A percentile compares a stretch with the other conserved stretches of the same genome.
Evolutionary conservation across 352 stramenopile genomes (phyloP).

Genomic region (Saprolegnia parasitica): DNA sequence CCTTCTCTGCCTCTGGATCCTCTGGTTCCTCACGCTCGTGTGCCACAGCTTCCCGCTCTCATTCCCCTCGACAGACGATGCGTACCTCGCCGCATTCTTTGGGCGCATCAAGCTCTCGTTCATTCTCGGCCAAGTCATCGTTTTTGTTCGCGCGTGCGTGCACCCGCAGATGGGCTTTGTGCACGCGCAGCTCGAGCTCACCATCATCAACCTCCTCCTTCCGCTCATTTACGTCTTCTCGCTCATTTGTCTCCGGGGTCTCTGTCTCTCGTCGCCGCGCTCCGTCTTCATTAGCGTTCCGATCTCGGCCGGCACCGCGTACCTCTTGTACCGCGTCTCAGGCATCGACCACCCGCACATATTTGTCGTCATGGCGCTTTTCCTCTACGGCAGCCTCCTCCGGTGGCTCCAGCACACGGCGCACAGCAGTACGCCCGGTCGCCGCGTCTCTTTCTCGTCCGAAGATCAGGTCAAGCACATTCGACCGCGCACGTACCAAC

Average conservation of each 20-base stretch:
- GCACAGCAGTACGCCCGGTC: not conserved
- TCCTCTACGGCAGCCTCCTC: conserved; percentile 68
- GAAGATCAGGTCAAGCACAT: conserved; percentile 25
- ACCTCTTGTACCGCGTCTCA: conserved; percentile 55
- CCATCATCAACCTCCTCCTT: conserved; percentile 83
- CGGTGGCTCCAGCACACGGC: conserved; percentile 31
- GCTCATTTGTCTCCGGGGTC: conserved; percentile 69
- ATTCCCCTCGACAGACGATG: conserved; percentile 7
- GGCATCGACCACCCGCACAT: conserved; percentile 71
- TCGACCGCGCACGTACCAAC: conserved; percentile 44
- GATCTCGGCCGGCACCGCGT: conserved; percentile 46
- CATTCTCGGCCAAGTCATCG: conserved; percentile 64
- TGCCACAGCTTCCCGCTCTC: conserved; percentile 28
- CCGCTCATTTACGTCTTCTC: conserved; percentile 84
- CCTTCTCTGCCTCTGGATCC: conserved; percentile 71
- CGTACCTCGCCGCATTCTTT: conserved; percentile 25
- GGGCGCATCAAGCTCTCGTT: conserved; percentile 82
- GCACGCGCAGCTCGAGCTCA: conserved; percentile 81
- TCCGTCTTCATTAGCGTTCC: conserved; percentile 49
- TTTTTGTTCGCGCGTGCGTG: conserved; percentile 71
- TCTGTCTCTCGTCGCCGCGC: conserved; percentile 48
- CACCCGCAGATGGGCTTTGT: conserved; percentile 84
- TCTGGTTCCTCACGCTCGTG: conserved; percentile 69
- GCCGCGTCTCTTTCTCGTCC: conserved; percentile 17
- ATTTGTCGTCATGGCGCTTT: conserved; percentile 68